phyloP scores from a whole-genome alignment of 257 asterid species.

The Gentiana macrophylla region DNA sequence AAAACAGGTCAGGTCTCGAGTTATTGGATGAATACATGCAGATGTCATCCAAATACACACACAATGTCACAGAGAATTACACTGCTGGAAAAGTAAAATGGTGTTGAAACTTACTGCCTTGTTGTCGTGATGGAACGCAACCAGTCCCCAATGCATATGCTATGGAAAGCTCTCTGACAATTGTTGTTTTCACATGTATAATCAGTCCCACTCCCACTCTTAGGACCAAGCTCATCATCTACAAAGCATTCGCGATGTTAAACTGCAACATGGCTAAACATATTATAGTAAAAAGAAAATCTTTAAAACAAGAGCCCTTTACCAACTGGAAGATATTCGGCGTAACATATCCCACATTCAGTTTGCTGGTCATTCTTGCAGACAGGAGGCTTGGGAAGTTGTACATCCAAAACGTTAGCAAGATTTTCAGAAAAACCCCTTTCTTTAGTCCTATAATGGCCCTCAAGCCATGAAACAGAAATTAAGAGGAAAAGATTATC shows the following conservation, averaged over 20 bases:
- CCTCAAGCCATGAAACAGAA: background rate
- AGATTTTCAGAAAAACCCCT: conserved; percentile 50
- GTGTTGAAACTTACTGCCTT: conserved; percentile 47
- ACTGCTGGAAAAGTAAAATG: conserved; percentile 3
- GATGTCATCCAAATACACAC: too few species aligned
- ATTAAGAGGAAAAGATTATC: too few species aligned
- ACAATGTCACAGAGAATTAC: too few species aligned
- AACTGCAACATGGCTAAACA: background rate
- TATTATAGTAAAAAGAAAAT: background rate
- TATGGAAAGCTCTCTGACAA: conserved; percentile 67
- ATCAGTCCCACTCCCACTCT: conserved; percentile 70
- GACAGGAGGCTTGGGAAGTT: conserved; percentile 38
- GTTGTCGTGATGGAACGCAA: conserved; percentile 73
- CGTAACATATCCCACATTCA: conserved; percentile 86
- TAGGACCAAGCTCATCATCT: conserved; percentile 78
- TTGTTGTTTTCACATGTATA: conserved; percentile 56
- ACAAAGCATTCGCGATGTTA: conserved; percentile 15
- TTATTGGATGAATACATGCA: background rate
- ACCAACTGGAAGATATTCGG: conserved; percentile 78
- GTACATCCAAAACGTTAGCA: conserved; percentile 34
- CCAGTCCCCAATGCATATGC: conserved; percentile 77
- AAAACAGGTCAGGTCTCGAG: too few species aligned
- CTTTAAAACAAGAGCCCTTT: conserved; percentile 2
- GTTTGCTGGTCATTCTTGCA: conserved; percentile 44
- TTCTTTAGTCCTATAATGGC: conserved; percentile 38